Evolutionary conservation across 2,329 filamentous ascomycete genomes (phyloP), one percentile per base, ranked within the genome.

Genomic region (Beauveria bassiana): DNA sequence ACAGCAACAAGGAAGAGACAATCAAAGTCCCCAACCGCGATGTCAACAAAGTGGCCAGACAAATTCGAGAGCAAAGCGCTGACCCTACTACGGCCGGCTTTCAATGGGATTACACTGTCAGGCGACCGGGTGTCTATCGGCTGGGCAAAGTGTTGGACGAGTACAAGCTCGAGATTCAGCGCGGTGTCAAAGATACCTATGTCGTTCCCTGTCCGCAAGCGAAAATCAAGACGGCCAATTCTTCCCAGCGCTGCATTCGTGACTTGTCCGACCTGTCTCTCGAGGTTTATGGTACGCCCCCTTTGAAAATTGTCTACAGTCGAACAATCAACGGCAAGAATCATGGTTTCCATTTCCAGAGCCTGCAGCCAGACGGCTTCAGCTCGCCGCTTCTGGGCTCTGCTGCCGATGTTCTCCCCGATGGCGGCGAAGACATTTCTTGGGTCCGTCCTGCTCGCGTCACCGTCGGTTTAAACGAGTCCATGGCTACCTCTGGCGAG

Each of bases 271-370:
- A 96, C 69, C 78, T 98, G 51, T 84, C 87, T 20, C 79, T 99
- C 57, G 86, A 93, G 68, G 91, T 97, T 4, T 82, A 89, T 66
- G 95, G 95, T 20, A 96, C 92, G 0, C 91, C 96, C 3, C 95
- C 95, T 3, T 79, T 99, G 65, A 93, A 93, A 71, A 90, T 99
- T 67, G 90, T 91, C 68, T 99, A 99, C 74, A 95, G 91, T 68
- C 88, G 92, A 59, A 88, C 86, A 7, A 87, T 96, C 67, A 96
- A 98, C 67, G 86, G 86, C 64, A 88, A 90, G 65, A 86, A 96
- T 65, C 87, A 88, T 67, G 90, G 90, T 63, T 91, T 93, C 66
- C 91, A 93, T 65, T 93, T 96, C 68, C 93, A 98, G 74, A 96
- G 91, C 69, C 85, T 99, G 50, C 93, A 96, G 68, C 93, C 95